Percentiles rank a stretch among this genome's conserved stretches.
Evolutionary conservation across 176 grass and related monocot species (phyloP).

Genomic region (Ampelocalamus luodianensis): DNA sequence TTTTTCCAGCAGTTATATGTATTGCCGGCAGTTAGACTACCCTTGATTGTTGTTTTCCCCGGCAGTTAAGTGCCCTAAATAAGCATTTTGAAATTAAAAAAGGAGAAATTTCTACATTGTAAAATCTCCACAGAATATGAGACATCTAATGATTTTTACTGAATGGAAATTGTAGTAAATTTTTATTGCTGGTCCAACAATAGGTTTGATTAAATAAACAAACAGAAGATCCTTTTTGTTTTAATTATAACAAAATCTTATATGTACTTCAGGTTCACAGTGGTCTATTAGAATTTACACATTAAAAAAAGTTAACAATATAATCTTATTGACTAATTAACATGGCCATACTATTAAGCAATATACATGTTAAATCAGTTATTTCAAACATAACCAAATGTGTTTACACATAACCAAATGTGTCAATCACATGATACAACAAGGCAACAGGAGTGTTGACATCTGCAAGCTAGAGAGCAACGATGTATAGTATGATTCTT

Average conservation of each 20-base stretch:
- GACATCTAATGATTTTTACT: not conserved
- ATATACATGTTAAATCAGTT: not conserved
- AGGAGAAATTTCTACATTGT: too few relatives aligned
- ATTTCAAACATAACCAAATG: not conserved
- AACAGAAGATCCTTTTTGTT: not conserved
- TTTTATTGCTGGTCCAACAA: not conserved
- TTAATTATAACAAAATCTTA: not conserved
- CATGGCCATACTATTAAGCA: not conserved
- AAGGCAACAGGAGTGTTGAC: not conserved
- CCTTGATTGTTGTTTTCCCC: too few relatives aligned
- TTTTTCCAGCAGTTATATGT: too few relatives aligned
- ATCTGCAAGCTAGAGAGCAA: not conserved
- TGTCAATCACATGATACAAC: not conserved
- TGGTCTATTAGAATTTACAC: not conserved
- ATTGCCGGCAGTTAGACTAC: too few relatives aligned
- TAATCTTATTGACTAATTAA: not conserved
- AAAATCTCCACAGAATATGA: not conserved
- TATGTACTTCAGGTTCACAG: not conserved
- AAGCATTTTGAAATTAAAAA: too few relatives aligned
- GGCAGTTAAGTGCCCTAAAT: too few relatives aligned
- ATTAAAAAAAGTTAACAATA: not conserved
- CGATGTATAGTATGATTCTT: slow-evolving; percentile 28
- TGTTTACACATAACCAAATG: not conserved
- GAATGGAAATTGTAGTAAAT: too few relatives aligned
- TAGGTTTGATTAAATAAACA: not conserved